Percentiles rank a stretch among this genome's conserved stretches.
phyloP scores from a whole-genome alignment of 176 grass and related monocot genomes.

The Hordeum vulgare region DNA sequence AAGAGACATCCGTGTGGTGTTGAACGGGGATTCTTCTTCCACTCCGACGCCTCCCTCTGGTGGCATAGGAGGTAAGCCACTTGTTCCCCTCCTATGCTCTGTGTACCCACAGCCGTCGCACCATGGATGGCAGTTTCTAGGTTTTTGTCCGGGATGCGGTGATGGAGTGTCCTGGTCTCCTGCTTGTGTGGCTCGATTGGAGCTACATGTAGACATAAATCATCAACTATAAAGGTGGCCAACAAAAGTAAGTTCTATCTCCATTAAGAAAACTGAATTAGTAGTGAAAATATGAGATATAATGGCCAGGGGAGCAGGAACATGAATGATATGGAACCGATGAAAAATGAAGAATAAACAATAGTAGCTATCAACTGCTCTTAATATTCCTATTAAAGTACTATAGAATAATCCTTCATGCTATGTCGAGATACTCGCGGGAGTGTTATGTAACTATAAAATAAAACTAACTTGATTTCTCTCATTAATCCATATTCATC shows the following conservation, averaged over 20 bases:
- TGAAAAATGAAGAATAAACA: neutral
- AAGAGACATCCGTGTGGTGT: too few species aligned
- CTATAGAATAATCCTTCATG: neutral
- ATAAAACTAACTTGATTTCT: neutral
- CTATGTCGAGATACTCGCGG: neutral
- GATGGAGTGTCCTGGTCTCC: too few species aligned
- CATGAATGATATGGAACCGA: neutral
- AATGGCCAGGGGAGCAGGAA: neutral
- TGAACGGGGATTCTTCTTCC: too few species aligned
- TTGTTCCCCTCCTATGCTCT: too few species aligned
- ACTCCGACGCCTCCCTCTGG: too few species aligned
- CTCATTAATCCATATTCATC: neutral
- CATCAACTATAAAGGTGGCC: neutral
- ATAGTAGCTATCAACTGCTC: neutral
- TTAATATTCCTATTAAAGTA: neutral
- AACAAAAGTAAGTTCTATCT: neutral
- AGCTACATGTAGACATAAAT: neutral
- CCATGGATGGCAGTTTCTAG: too few species aligned
- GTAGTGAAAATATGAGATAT: neutral
- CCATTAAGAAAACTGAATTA: neutral
- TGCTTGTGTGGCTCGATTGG: neutral
- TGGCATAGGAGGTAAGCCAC: too few species aligned
- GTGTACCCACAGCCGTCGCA: too few species aligned
- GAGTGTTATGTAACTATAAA: neutral
- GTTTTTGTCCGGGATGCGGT: too few species aligned